phyloP scores from a whole-genome alignment of 352 stramenopile genomes.

The Globisporangium acanthophoron region DNA sequence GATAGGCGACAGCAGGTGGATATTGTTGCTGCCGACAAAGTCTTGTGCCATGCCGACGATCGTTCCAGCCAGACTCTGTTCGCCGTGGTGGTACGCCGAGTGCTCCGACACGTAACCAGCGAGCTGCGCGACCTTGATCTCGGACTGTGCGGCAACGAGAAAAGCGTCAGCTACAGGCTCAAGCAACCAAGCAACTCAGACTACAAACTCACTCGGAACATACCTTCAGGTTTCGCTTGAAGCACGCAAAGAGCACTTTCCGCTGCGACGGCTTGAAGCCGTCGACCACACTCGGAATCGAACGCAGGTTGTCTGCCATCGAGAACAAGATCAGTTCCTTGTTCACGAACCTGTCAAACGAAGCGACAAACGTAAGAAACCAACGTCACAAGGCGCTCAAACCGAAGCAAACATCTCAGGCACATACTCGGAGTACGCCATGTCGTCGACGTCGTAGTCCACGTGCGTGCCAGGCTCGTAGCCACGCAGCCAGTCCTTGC shows the following conservation, averaged over 20 bases:
- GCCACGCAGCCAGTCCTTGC: slow-evolving; percentile 94
- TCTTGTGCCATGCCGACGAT: slow-evolving; percentile 99
- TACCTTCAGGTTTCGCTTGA: slow-evolving; percentile 97
- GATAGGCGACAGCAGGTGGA: slow-evolving; percentile 93
- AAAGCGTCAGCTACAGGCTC: background rate
- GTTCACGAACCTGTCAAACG: slow-evolving; percentile 91
- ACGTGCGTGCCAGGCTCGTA: slow-evolving; percentile 87
- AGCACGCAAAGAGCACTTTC: slow-evolving; percentile 97
- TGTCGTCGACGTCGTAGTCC: slow-evolving; percentile 90
- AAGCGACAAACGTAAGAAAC: slow-evolving; percentile 2
- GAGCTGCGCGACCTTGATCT: slow-evolving; percentile 93
- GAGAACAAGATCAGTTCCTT: slow-evolving; percentile 99
- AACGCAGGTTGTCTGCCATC: slow-evolving; percentile 96
- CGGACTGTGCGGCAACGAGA: slow-evolving; percentile 17
- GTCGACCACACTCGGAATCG: slow-evolving; percentile 94
- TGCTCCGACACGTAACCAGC: slow-evolving; percentile 97
- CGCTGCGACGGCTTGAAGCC: slow-evolving; percentile 98
- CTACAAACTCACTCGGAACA: slow-evolving; percentile 5
- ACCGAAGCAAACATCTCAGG: background rate
- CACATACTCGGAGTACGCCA: slow-evolving; percentile 89
- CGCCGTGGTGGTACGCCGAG: slow-evolving; percentile 98
- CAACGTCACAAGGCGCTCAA: background rate
- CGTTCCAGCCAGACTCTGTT: slow-evolving; percentile 92
- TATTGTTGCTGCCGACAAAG: slow-evolving; percentile 98
- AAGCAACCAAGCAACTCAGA: background rate